phyloP scores from a whole-genome alignment of 768 basidiomycete genomes.

The Mycena galopus region DNA sequence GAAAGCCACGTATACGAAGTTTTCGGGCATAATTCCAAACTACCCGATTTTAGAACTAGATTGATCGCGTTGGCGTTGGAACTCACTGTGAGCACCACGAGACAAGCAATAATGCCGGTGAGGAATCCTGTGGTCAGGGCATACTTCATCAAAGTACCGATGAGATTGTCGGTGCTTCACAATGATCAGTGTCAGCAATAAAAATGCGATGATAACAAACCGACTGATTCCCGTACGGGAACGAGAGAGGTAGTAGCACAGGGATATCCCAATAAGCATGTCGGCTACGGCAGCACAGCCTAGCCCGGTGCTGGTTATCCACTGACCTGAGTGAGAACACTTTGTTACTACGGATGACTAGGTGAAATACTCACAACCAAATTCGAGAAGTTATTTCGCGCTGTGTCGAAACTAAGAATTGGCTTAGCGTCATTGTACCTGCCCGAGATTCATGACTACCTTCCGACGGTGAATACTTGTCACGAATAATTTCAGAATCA shows the following conservation, averaged over 20 bases:
- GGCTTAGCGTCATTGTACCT: not conserved
- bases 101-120: conserved; percentile 58
- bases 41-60: conserved; percentile 27
- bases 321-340: conserved; percentile 55
- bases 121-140: conserved; percentile 60
- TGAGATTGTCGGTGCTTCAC: conserved; percentile 59
- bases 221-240: conserved; percentile 61
- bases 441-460: conserved; percentile 44
- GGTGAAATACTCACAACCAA: conserved; percentile 48
- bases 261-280: conserved; percentile 60
- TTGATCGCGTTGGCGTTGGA: not conserved
- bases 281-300: conserved; percentile 64
- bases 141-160: conserved; percentile 58
- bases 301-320: conserved; percentile 63
- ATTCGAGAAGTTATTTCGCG: conserved; percentile 48
- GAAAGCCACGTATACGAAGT: conserved; percentile 62
- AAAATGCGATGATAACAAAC: conserved; percentile 38
- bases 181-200: not conserved
- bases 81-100: conserved; percentile 56
- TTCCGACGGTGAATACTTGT: conserved; percentile 61
- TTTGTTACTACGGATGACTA: conserved; percentile 58
- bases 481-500: not conserved
- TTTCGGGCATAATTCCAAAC: conserved; percentile 62
- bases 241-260: conserved; percentile 63
- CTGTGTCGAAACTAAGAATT: conserved; percentile 40